Base-by-base conservation (phyloP, 2,329 filamentous ascomycete species). In the Alternaria brassicicola region DNA sequence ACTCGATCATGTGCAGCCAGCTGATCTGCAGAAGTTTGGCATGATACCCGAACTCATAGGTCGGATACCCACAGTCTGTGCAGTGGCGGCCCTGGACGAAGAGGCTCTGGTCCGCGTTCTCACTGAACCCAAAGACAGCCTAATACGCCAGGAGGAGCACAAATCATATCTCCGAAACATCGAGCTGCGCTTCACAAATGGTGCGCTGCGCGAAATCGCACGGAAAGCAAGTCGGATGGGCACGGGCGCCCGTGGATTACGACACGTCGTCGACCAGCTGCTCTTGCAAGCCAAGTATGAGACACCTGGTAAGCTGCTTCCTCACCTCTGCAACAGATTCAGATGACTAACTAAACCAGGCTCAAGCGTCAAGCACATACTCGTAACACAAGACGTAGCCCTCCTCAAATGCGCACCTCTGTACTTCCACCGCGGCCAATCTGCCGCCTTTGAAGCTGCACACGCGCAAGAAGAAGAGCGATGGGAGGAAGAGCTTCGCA, bases 21-120 rank as follows among this genome's bases (percentile, higher is more conserved):
- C 86, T 10, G 90, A 96, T 69, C 81, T 96, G 2, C 92, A 96
- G 76, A 86, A 84, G 41, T 97, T 93, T 71, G 94, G 93, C 13
- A 92, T 97, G 73, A 97, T 97, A 52, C 93, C 93, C 0, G 93
- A 97, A 78, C 83, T 97, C n/a, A 90, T 98, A 52, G 95, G 95
- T n/a, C 90, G 95, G 17, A 88, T 99, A 46, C 94, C 96, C 51
- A 92, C 97, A 57, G 90, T 93, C 47, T 93, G 92, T 60, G 91
- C 95, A 0, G 85, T 99, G 0, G 89, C 91, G 13, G 88, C 92
- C 0, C 83, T 99, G 1, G 84, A 85, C 52, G 82, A 87, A 62
- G 79, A 84, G 17, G 80, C 87, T 58, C 86, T 99, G 12, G 87
- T 94, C 51, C 88, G 93, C 51, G 95, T 99, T 61, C 84, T 99